Evolutionary conservation across 805 yeast species (phyloP).

Genomic region (Maudiozyma bulderi): DNA sequence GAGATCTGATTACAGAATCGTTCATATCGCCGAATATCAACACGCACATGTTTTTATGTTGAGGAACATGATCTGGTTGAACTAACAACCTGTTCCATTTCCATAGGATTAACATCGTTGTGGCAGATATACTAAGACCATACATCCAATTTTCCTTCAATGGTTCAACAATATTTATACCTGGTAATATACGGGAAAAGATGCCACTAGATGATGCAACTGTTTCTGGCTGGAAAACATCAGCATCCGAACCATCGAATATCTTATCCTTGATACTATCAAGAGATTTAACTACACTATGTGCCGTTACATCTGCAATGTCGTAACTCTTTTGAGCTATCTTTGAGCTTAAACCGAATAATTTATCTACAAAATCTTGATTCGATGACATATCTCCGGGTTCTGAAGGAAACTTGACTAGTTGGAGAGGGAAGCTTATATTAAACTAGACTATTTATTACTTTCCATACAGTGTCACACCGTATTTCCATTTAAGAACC

Average conservation of each 20-base stretch:
- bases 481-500: background rate
- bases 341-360: slow-evolving; percentile 15
- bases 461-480: no score
- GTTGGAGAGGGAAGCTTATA: background rate
- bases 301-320: slow-evolving; percentile 7
- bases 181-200: background rate
- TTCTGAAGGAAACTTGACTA: no score
- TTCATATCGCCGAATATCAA: slow-evolving; percentile 27
- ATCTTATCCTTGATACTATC: slow-evolving; percentile 2
- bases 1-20: slow-evolving; percentile 29
- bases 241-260: background rate
- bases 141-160: slow-evolving; percentile 7
- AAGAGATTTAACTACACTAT: slow-evolving; percentile 5
- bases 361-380: slow-evolving; percentile 19
- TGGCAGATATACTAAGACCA: slow-evolving; percentile 13
- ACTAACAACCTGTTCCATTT: slow-evolving; percentile 6
- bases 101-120: slow-evolving; percentile 11
- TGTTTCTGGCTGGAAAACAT: background rate
- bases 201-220: background rate
- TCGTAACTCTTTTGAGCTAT: slow-evolving; percentile 7
- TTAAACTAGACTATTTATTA: no score
- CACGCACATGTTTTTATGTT: slow-evolving; percentile 12
- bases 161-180: background rate
- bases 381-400: background rate
- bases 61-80: slow-evolving; percentile 13